Conservation (phyloP, 2,329 filamentous ascomycete species). For the Beauveria scarabaeidicola region DNA sequence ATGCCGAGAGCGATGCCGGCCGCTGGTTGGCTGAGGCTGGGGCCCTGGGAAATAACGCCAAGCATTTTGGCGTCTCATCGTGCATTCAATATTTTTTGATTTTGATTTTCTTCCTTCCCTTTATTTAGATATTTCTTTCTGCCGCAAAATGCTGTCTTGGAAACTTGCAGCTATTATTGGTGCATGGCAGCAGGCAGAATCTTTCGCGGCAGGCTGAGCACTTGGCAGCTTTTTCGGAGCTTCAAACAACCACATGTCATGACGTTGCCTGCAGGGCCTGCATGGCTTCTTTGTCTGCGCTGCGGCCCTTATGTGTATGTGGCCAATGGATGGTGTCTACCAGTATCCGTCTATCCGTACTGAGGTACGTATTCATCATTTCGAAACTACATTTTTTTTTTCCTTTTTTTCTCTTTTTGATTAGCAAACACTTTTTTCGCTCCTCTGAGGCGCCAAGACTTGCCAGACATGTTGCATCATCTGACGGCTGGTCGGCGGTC, state of each 20-base stretch:
- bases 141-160: no score
- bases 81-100: neutral
- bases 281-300: no score
- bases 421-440: neutral
- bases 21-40: neutral
- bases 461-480: neutral
- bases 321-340: no score
- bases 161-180: neutral
- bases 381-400: no score
- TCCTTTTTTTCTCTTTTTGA: neutral
- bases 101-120: neutral
- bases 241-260: neutral
- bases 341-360: no score
- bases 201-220: neutral
- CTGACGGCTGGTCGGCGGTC: neutral
- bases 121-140: neutral
- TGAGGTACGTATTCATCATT: no score
- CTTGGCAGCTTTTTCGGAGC: neutral
- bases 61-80: constrained; percentile 7
- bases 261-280: no score
- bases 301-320: no score
- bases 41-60: constrained; percentile 9
- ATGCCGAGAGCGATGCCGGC: neutral
- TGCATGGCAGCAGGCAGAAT: neutral
- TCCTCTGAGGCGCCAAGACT: neutral